Evolutionary conservation across 2,329 filamentous ascomycete species (phyloP).

Genomic region (Ceratocystis harringtonii): DNA sequence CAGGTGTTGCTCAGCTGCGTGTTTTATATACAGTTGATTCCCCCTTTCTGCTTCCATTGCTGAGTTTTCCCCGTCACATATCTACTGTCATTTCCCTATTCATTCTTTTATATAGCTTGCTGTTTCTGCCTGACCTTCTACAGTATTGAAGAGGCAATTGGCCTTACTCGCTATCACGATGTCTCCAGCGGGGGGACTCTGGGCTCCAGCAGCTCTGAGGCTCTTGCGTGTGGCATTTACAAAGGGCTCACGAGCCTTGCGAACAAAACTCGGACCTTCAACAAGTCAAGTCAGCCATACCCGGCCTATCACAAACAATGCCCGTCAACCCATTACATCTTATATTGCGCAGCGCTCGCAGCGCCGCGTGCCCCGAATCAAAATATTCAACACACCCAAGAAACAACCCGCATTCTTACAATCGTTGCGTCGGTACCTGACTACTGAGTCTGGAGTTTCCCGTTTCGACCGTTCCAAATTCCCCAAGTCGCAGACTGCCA

Average conservation of each 20-base stretch:
- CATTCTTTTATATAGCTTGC: slow-evolving; percentile 8
- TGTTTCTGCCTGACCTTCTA: slow-evolving; percentile 9
- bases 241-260: slow-evolving; percentile 37
- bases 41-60: not conserved
- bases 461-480: slow-evolving; percentile 16
- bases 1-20: slow-evolving; percentile 6
- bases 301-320: slow-evolving; percentile 31
- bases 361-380: slow-evolving; percentile 25
- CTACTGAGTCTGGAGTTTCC: slow-evolving; percentile 14
- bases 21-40: slow-evolving; percentile 9
- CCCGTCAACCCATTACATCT: slow-evolving; percentile 39
- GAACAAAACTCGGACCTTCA: slow-evolving; percentile 33
- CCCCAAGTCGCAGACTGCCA: slow-evolving; percentile 15
- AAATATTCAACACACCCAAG: slow-evolving; percentile 14
- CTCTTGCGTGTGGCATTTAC: slow-evolving; percentile 37
- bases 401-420: slow-evolving; percentile 11
- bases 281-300: slow-evolving; percentile 32
- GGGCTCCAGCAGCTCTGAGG: slow-evolving; percentile 41
- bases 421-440: slow-evolving; percentile 15
- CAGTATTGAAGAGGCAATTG: not conserved
- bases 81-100: not conserved
- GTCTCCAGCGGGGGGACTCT: slow-evolving; percentile 42
- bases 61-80: not conserved
- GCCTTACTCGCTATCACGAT: slow-evolving; percentile 26
- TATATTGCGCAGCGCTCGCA: slow-evolving; percentile 35